A percentile compares a stretch with the other conserved stretches of the same genome.
Conservation (phyloP, 108 stramenopile species). For the Cyclostephanos tholiformis region DNA sequence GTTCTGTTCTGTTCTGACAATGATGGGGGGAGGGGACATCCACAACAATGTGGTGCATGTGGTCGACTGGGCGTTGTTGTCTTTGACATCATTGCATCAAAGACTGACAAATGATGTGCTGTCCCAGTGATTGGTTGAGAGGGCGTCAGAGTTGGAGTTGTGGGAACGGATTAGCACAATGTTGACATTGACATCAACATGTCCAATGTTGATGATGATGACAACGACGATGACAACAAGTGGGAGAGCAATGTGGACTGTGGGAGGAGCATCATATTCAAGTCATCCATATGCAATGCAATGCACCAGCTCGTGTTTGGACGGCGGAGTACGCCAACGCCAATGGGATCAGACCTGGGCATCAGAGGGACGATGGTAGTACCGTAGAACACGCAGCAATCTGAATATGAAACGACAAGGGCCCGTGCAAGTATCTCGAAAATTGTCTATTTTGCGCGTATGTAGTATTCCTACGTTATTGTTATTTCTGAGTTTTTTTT, state of each 20-base stretch:
- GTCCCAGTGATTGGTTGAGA: not conserved
- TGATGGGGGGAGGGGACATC: not conserved
- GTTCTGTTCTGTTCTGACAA: no score
- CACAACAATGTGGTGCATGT: no score
- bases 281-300: conserved; percentile 33
- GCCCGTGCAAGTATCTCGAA: no score
- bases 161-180: not conserved
- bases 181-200: conserved; percentile 7
- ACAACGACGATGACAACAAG: conserved; percentile 9
- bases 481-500: no score
- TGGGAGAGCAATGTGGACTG: conserved; percentile 19
- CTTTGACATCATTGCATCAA: no score
- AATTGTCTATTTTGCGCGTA: no score
- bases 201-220: conserved; percentile 7
- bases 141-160: not conserved
- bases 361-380: no score
- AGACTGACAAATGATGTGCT: not conserved
- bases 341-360: not conserved
- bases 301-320: conserved; percentile 50
- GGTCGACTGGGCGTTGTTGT: not conserved
- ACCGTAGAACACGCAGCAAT: no score
- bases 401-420: no score
- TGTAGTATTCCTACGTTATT: no score
- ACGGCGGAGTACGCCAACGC: conserved; percentile 6
- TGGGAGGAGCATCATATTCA: conserved; percentile 20